phyloP scores from a whole-genome alignment of 192 early-diverging fungal species.

The Coemansia sp. region DNA sequence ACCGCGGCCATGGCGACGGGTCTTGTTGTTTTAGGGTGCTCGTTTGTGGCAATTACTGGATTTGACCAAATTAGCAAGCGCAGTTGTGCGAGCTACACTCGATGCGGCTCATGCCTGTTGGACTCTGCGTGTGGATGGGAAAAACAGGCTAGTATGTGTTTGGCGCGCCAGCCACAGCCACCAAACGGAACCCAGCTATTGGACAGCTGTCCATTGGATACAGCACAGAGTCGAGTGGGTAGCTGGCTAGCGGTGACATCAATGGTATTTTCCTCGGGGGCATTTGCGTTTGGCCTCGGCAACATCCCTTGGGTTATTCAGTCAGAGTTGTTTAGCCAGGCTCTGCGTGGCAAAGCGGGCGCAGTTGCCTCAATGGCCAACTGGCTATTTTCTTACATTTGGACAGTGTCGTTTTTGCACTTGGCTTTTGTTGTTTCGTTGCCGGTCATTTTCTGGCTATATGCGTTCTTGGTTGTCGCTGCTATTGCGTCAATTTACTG shows the following conservation, averaged over 20 bases:
- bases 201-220: constrained; percentile 15
- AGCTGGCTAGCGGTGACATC: constrained; percentile 27
- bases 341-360: constrained; percentile 26
- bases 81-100: constrained; percentile 6
- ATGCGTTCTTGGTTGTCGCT: constrained; percentile 7
- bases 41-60: constrained; percentile 26
- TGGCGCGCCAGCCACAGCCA: neutral
- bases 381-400: constrained; percentile 22
- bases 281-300: constrained; percentile 22
- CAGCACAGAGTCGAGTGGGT: neutral
- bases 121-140: constrained; percentile 31
- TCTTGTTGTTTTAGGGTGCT: constrained; percentile 21
- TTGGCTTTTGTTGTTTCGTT: constrained; percentile 19
- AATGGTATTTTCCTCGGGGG: constrained; percentile 17
- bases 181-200: neutral
- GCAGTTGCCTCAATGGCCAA: constrained; percentile 22
- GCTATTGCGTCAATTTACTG: constrained; percentile 15
- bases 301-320: constrained; percentile 35
- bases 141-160: neutral
- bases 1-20: constrained; percentile 12
- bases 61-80: constrained; percentile 29
- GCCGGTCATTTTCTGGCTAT: constrained; percentile 30
- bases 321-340: constrained; percentile 28
- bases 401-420: constrained; percentile 27
- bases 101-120: constrained; percentile 26